Percentiles rank a stretch among this genome's conserved stretches.
Evolutionary conservation across 2,329 filamentous ascomycete species (phyloP).

Genomic region (Diaporthe sp.): DNA sequence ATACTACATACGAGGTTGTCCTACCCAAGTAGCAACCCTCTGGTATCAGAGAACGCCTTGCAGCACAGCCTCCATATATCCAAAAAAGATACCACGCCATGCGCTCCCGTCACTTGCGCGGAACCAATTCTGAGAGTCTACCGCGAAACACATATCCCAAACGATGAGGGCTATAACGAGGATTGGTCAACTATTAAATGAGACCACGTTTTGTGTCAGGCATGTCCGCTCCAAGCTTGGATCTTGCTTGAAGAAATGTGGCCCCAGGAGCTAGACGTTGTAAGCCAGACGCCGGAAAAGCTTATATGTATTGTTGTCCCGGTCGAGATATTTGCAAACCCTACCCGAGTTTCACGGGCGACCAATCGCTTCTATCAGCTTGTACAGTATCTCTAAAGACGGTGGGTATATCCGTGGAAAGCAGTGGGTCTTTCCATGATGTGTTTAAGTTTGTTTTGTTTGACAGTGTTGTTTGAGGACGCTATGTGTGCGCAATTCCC

Average conservation of each 20-base stretch:
- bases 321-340: background rate
- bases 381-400: background rate
- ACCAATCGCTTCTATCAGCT: conserved; percentile 8
- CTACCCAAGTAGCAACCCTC: background rate
- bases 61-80: background rate
- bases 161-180: background rate
- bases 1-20: background rate
- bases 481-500: background rate
- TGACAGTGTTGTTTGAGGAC: background rate
- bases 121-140: background rate
- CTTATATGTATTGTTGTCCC: background rate
- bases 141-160: background rate
- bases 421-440: background rate
- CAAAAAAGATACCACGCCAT: background rate
- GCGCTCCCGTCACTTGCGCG: too few relatives aligned
- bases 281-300: background rate
- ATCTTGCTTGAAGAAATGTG: background rate
- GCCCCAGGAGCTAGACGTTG: background rate
- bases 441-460: background rate
- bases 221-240: too few relatives aligned
- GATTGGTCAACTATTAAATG: background rate
- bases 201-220: too few relatives aligned
- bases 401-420: too few relatives aligned
- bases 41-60: too few relatives aligned
- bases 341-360: background rate